Percentiles rank a stretch among this genome's conserved stretches.
Conservation (phyloP, 345 rosid genomes). For the Camelina laxa region DNA sequence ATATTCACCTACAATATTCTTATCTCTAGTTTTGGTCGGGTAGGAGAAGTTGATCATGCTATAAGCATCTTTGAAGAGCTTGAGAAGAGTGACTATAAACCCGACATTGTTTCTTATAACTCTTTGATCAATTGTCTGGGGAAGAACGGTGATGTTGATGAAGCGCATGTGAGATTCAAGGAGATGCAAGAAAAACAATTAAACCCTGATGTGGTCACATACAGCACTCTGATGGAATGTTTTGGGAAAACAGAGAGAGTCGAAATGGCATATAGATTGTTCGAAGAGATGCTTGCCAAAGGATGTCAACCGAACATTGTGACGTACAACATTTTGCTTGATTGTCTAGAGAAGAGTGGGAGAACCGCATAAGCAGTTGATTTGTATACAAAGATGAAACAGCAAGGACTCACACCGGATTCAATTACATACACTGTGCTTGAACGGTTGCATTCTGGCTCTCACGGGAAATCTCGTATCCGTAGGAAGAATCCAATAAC, state of each 20-base stretch:
- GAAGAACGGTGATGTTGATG: constrained; percentile 90
- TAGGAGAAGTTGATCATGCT: constrained; percentile 70
- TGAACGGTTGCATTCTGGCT: constrained; percentile 78
- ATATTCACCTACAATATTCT: constrained; percentile 77
- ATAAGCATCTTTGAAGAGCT: constrained; percentile 83
- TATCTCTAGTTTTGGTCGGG: too few species aligned
- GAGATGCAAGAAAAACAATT: constrained; percentile 93
- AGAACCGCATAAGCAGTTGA: constrained; percentile 88
- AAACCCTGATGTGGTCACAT: constrained; percentile 88
- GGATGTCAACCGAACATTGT: constrained; percentile 91
- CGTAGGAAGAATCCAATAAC: constrained; percentile 90
- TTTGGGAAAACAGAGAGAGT: constrained; percentile 90
- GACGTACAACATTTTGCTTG: constrained; percentile 86
- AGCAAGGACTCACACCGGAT: constrained; percentile 85
- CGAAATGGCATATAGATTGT: constrained; percentile 83
- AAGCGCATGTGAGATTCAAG: constrained; percentile 87
- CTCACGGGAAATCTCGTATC: constrained; percentile 60
- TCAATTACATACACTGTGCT: constrained; percentile 78
- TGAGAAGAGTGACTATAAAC: constrained; percentile 65
- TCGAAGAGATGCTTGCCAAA: constrained; percentile 75
- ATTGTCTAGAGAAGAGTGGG: constrained; percentile 82
- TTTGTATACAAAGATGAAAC: constrained; percentile 71
- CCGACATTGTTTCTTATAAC: constrained; percentile 84
- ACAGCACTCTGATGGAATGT: constrained; percentile 89
- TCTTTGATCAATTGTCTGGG: constrained; percentile 91